These are phyloP conservation scores for Pyrus communis DNA, from an alignment of 306 rosid genomes.

Conservation along the genomic window DNA sequence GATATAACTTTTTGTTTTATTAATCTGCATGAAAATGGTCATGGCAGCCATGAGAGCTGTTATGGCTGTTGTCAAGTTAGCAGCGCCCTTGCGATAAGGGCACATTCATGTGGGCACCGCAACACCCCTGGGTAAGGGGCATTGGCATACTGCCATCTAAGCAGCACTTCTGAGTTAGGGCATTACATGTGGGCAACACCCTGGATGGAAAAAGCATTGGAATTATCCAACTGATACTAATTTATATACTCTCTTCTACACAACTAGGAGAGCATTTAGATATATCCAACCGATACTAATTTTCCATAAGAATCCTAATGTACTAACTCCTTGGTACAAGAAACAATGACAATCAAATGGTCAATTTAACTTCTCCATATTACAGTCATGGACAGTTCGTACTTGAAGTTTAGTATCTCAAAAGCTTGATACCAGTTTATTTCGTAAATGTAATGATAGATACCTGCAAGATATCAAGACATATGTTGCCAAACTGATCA, in stretches of 20 bases:
- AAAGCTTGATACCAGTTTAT: neutral
- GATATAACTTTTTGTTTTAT: neutral
- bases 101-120: neutral
- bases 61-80: neutral
- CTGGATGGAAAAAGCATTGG: neutral
- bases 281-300: neutral
- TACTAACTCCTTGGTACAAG: neutral
- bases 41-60: neutral
- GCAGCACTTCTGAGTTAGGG: neutral
- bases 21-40: neutral
- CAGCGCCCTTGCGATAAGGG: neutral
- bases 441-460: neutral
- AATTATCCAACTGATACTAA: neutral
- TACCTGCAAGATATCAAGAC: conserved; percentile 99
- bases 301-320: neutral
- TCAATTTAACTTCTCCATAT: neutral
- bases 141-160: no score
- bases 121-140: neutral
- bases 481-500: conserved; percentile 91
- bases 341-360: neutral
- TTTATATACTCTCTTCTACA: neutral
- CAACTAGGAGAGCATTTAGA: neutral
- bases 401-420: neutral
- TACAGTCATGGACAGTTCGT: neutral
- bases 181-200: neutral